Percentiles rank a stretch among this genome's conserved stretches.
Conservation (phyloP, 176 grass and related monocot species). For the Musa acuminata region DNA sequence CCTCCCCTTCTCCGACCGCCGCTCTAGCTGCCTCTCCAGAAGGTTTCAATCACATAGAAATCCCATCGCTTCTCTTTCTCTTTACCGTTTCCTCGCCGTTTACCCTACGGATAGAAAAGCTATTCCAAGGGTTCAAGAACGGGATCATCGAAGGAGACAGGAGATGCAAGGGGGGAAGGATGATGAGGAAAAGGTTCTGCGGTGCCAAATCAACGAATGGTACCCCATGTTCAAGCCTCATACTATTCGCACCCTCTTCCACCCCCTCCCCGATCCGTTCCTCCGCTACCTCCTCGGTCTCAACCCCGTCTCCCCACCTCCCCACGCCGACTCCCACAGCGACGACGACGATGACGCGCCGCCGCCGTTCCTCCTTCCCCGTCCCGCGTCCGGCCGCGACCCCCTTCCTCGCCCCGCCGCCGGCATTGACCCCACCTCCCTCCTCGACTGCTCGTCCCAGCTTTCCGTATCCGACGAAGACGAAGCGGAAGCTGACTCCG, state of each 20-base stretch:
- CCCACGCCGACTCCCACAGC: neutral
- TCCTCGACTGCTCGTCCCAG: too few relatives aligned
- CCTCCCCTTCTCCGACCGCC: too few relatives aligned
- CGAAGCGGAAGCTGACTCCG: conserved; percentile 5
- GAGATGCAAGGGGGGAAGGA: neutral
- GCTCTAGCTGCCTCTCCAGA: too few relatives aligned
- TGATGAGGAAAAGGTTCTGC: neutral
- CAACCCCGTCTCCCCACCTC: neutral
- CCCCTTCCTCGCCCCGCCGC: conserved; percentile 31
- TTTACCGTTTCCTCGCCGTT: too few relatives aligned
- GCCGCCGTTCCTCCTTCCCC: conserved; percentile 43
- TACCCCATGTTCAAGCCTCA: conserved; percentile 49
- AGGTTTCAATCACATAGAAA: conserved; percentile 32
- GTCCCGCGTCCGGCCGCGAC: conserved; percentile 25
- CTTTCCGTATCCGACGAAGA: too few relatives aligned
- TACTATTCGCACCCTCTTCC: conserved; percentile 48
- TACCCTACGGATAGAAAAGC: neutral
- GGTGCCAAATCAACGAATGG: conserved; percentile 20
- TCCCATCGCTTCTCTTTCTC: too few relatives aligned
- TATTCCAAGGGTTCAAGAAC: neutral
- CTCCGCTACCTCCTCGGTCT: conserved; percentile 31
- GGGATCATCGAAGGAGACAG: neutral
- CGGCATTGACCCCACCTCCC: too few relatives aligned
- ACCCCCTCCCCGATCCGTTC: conserved; percentile 64
- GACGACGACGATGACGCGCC: conserved; percentile 7